Evolutionary conservation across 2,329 filamentous ascomycete genomes (phyloP), one percentile per base, ranked within the genome.

Genomic region (Bipolaris gigantea): DNA sequence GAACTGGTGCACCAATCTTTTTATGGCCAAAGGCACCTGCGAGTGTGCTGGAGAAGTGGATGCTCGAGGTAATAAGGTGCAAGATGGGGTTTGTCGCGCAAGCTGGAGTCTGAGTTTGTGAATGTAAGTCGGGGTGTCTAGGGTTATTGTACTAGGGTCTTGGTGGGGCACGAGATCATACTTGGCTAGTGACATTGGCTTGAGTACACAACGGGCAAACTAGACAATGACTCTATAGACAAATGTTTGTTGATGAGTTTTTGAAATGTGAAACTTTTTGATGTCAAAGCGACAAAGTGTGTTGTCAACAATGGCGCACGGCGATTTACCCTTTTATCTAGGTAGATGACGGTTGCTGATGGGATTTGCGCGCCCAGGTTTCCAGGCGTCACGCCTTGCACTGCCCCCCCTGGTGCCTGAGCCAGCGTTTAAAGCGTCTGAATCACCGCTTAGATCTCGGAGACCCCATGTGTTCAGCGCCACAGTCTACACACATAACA

Each of bases 111-210:
- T 61, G 55, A 40, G 33, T 19, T 19, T 21, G 32, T 49, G 27
- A 27, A 52, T 38, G 53, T 56, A 32, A 56, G 47, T 53, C 23
- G 35, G 25, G 27, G 32, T 50, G 50, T 19, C 23, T 40, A 30
- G 35, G 13, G 46, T 48, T 38, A 30, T 51, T 51, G 43, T 50
- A 53, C 51, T 30, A 23, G 32, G 33, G 1, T 40, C 41, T 42
- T 44, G 35, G 53, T 59, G 53, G 60, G 58, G 58, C 39, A 39
- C 16, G 43, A 36, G 19, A 18, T 43, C 45, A 18, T 56, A 57
- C 53, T 43, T 16, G 32, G 36, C 53, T 51, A 62, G 55, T 56
- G 45, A 51, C 49, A 60, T 56, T 11, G 15, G 18, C 25, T 7
- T 21, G 27, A 30, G 19, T 39, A n/a, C 34, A 38, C 35, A 44